Evolutionary conservation across 768 basidiomycete genomes (phyloP).

Genomic region (Glaciozyma martinii): DNA sequence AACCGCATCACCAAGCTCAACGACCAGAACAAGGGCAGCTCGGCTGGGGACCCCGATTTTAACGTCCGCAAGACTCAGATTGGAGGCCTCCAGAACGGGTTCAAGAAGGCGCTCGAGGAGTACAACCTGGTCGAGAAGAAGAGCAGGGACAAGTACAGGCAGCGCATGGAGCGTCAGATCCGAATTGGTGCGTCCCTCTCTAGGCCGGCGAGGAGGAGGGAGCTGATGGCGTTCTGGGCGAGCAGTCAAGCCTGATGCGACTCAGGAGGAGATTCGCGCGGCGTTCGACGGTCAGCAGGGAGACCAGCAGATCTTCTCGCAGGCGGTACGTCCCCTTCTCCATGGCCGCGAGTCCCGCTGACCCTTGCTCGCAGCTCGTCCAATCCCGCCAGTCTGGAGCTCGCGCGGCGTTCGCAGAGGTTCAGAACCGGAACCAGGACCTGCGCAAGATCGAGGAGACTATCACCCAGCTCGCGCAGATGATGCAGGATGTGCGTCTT

Average conservation of each 20-base stretch:
- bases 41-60: constrained; percentile 32
- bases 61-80: constrained; percentile 37
- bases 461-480: constrained; percentile 73
- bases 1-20: constrained; percentile 41
- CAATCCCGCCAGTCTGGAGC: constrained; percentile 74
- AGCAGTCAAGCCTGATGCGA: constrained; percentile 35
- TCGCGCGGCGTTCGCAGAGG: constrained; percentile 71
- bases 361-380: constrained; percentile 45
- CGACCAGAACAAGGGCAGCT: constrained; percentile 40
- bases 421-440: constrained; percentile 79
- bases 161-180: constrained; percentile 45
- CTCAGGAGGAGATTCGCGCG: constrained; percentile 33
- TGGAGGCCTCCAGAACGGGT: constrained; percentile 42
- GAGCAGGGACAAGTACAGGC: constrained; percentile 44
- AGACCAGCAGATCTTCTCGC: constrained; percentile 32
- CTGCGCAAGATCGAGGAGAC: constrained; percentile 77
- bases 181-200: constrained; percentile 39
- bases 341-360: background rate
- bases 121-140: constrained; percentile 46
- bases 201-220: background rate
- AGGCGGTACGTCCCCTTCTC: constrained; percentile 25
- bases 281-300: constrained; percentile 31
- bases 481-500: constrained; percentile 66
- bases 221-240: background rate
- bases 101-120: constrained; percentile 43